phyloP scores from a whole-genome alignment of 345 rosid genomes.

The Adansonia digitata region DNA sequence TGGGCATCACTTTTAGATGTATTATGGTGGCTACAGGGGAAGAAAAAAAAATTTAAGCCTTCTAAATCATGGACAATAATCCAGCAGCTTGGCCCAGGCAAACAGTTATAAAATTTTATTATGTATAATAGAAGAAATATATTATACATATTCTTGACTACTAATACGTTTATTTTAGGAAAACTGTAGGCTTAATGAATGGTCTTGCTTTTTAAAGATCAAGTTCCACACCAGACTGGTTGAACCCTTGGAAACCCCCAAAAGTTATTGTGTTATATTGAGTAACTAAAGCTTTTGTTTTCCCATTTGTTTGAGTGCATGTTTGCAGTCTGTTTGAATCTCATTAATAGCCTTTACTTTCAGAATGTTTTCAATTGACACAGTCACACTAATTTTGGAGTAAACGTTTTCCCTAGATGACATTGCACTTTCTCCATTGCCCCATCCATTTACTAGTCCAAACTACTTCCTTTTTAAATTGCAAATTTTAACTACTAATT shows the following conservation, averaged over 20 bases:
- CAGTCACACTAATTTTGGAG: not conserved
- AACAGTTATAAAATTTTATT: not conserved
- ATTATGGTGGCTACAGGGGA: not conserved
- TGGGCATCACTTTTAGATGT: not conserved
- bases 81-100: not conserved
- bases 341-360: not conserved
- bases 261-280: not conserved
- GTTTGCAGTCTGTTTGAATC: not conserved
- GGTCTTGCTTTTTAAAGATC: not conserved
- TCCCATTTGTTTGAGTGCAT: not conserved
- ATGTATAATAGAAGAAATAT: not conserved
- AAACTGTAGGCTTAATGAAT: not conserved
- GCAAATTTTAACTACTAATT: not conserved
- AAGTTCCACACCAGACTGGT: not conserved
- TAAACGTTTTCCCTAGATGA: not conserved
- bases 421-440: not conserved
- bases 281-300: slow-evolving; percentile 3
- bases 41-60: not conserved
- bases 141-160: not conserved
- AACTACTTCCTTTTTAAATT: not conserved
- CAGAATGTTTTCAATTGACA: not conserved
- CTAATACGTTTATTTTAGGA: not conserved
- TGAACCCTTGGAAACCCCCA: not conserved
- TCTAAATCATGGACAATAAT: not conserved
- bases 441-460: not conserved